phyloP scores from a whole-genome alignment of 1,284 basidiomycete genomes.

The Taiwanofungus camphoratus region DNA sequence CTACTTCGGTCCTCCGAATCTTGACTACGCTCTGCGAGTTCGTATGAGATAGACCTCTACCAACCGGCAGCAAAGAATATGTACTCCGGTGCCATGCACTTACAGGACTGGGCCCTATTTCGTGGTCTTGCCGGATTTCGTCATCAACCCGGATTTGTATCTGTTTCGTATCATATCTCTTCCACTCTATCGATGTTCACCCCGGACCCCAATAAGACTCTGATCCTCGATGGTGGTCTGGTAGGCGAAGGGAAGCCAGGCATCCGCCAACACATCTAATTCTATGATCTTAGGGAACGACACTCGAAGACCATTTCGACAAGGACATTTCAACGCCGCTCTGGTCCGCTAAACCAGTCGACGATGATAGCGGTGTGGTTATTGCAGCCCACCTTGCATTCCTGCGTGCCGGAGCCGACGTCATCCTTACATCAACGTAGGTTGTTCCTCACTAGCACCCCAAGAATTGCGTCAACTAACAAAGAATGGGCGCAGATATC shows the following conservation, averaged over 20 bases:
- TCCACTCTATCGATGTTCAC: no score
- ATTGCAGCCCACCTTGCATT: conserved; percentile 54
- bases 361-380: conserved; percentile 47
- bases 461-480: background rate
- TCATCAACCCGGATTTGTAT: no score
- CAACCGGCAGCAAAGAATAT: no score
- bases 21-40: no score
- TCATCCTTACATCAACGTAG: conserved; percentile 61
- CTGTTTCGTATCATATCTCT: no score
- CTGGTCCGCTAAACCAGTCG: conserved; percentile 63
- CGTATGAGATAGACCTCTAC: no score
- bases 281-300: conserved; percentile 51
- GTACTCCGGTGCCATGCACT: no score
- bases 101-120: no score
- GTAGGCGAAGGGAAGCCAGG: conserved; percentile 6
- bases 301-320: conserved; percentile 53
- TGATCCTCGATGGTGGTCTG: conserved; percentile 18
- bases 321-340: conserved; percentile 51
- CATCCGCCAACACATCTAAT: background rate
- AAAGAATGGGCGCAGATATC: conserved; percentile 44
- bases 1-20: no score
- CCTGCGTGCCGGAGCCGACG: conserved; percentile 51
- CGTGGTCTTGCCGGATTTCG: no score
- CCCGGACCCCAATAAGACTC: no score
- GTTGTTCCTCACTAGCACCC: conserved; percentile 16